Percentiles rank a stretch among this genome's conserved stretches.
Conservation (phyloP, 164 flowering plant genomes). For the Macadamia integrifolia region DNA sequence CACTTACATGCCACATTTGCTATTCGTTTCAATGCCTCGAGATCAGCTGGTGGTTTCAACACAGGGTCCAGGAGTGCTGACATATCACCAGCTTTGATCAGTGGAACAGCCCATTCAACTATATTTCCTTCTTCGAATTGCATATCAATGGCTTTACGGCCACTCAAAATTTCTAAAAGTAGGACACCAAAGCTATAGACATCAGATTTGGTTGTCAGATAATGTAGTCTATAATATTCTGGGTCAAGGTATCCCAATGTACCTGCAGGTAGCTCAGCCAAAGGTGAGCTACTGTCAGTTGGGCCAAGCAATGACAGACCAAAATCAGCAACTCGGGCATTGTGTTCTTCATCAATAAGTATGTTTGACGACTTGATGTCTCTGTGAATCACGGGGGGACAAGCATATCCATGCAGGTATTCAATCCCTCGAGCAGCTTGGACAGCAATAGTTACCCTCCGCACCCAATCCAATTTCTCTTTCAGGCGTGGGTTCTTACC, state of each 20-base stretch:
- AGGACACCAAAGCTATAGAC: constrained; percentile 93
- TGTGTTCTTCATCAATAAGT: constrained; percentile 88
- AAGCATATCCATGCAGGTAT: constrained; percentile 92
- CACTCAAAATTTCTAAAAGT: constrained; percentile 80
- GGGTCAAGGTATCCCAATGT: constrained; percentile 95
- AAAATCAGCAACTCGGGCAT: constrained; percentile 92
- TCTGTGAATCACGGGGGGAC: constrained; percentile 93
- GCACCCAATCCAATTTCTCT: constrained; percentile 79
- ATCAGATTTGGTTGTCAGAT: constrained; percentile 91
- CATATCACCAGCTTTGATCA: constrained; percentile 67
- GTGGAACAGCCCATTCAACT: constrained; percentile 98
- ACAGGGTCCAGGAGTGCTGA: constrained; percentile 63
- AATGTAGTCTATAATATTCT: constrained; percentile 88
- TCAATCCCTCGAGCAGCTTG: constrained; percentile 97
- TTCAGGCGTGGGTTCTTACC: constrained; percentile 56
- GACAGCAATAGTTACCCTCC: constrained; percentile 86
- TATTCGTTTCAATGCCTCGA: constrained; percentile 67
- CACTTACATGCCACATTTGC: constrained; percentile 82
- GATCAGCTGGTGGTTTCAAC: constrained; percentile 54
- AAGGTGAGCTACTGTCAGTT: constrained; percentile 71
- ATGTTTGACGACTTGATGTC: constrained; percentile 96
- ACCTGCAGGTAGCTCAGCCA: constrained; percentile 93
- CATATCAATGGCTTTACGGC: constrained; percentile 91
- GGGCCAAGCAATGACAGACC: constrained; percentile 95
- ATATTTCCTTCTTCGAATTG: constrained; percentile 81